phyloP scores from a whole-genome alignment of 108 stramenopile species.

The Pseudonitzschia pungens region DNA sequence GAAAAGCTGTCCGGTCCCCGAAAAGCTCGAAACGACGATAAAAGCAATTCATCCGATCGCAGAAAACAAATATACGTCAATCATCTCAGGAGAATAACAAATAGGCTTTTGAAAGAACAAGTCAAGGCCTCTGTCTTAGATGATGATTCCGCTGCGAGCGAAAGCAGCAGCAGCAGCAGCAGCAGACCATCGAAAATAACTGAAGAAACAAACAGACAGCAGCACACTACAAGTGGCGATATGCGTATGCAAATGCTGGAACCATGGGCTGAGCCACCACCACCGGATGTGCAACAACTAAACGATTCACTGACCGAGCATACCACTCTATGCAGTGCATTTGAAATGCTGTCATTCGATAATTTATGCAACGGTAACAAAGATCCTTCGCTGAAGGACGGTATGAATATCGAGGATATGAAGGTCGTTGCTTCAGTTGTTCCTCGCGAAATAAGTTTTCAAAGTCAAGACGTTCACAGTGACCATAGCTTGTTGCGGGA shows the following conservation, averaged over 20 bases:
- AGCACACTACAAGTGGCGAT: background rate
- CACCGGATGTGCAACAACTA: background rate
- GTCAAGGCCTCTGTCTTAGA: background rate
- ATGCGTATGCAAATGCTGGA: background rate
- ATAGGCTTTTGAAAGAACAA: constrained; percentile 5
- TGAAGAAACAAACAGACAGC: background rate
- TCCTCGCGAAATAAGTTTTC: constrained; percentile 16
- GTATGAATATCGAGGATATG: background rate
- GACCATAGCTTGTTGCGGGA: background rate
- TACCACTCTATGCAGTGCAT: constrained; percentile 8
- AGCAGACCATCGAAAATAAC: background rate
- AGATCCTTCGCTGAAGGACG: background rate
- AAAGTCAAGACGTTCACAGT: background rate
- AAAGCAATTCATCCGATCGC: background rate
- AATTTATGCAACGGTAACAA: constrained; percentile 3
- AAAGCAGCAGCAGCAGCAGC: background rate
- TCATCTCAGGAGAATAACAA: constrained; percentile 1
- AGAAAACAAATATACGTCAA: background rate
- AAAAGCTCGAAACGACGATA: background rate
- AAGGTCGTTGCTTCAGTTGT: background rate
- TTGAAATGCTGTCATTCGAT: constrained; percentile 11
- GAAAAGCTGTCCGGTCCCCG: background rate
- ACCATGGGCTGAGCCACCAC: constrained; percentile 8
- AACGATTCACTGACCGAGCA: constrained; percentile 6
- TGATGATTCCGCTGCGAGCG: background rate